Evolutionary conservation across 768 basidiomycete genomes (phyloP).

Genomic region (Leccinum broughii): DNA sequence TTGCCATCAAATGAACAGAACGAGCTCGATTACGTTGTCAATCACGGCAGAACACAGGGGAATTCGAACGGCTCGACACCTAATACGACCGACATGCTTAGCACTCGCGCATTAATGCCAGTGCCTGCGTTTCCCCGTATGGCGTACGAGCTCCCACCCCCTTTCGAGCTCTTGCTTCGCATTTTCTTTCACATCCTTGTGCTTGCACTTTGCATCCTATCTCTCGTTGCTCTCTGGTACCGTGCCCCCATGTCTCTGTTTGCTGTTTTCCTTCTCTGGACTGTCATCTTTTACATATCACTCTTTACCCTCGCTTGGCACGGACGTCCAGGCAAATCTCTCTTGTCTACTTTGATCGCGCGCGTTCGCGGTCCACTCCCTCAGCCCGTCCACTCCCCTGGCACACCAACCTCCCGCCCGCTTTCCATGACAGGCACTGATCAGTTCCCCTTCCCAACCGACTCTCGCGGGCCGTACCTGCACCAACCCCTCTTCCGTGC

Average conservation of each 20-base stretch:
- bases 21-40: constrained; percentile 71
- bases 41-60: constrained; percentile 47
- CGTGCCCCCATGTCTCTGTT: constrained; percentile 57
- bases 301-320: constrained; percentile 58
- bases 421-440: constrained; percentile 42
- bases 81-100: constrained; percentile 51
- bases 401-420: constrained; percentile 40
- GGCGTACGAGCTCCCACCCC: constrained; percentile 36
- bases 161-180: constrained; percentile 44
- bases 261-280: constrained; percentile 65
- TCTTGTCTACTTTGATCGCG: constrained; percentile 50
- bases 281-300: constrained; percentile 52
- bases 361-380: constrained; percentile 42
- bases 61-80: constrained; percentile 45
- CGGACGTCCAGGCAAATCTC: constrained; percentile 56
- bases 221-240: constrained; percentile 59
- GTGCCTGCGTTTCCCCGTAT: constrained; percentile 24
- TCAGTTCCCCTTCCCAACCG: constrained; percentile 47
- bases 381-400: constrained; percentile 33
- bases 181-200: constrained; percentile 57
- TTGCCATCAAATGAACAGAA: constrained; percentile 45
- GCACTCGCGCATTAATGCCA: constrained; percentile 41
- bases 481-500: constrained; percentile 65
- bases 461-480: constrained; percentile 58
- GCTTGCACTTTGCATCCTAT: constrained; percentile 56